These are phyloP conservation scores for Tetrahymena borealis DNA, from an alignment of 73 alveolate genomes.

Conservation along the genomic window DNA sequence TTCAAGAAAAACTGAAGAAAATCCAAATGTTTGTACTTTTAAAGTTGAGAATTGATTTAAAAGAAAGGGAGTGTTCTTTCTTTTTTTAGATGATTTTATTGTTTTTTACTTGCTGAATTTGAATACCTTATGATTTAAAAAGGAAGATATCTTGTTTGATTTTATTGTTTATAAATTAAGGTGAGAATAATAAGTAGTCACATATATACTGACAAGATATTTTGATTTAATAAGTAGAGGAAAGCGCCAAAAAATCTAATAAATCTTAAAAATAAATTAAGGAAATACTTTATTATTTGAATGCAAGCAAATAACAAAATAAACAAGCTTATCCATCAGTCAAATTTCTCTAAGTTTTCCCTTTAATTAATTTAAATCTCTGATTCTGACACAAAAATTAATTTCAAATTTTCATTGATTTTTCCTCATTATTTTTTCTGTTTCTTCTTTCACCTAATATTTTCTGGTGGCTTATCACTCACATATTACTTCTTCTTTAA, in stretches of 20 bases:
- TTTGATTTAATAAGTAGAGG: background rate
- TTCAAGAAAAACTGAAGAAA: too few species aligned
- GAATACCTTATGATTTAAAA: background rate
- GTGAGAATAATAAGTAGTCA: background rate
- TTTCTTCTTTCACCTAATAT: background rate
- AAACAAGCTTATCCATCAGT: background rate
- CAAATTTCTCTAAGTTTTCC: background rate
- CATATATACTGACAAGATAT: background rate
- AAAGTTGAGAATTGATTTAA: too few species aligned
- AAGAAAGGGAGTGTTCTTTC: too few species aligned
- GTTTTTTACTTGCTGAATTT: too few species aligned
- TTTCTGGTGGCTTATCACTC: background rate
- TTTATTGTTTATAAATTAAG: background rate
- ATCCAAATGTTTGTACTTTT: background rate
- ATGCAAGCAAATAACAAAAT: too few species aligned
- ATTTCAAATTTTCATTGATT: background rate
- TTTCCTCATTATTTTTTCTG: background rate
- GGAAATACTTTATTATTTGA: too few species aligned
- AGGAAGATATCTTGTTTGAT: background rate
- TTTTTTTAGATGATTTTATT: too few species aligned
- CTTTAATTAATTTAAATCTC: background rate
- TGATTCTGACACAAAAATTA: background rate
- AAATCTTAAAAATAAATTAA: background rate
- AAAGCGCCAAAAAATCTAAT: background rate
- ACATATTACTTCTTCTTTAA: background rate